A percentile compares a stretch with the other conserved stretches of the same genome.
Conservation (phyloP, 352 stramenopile species). For the Pythium periplocum region DNA sequence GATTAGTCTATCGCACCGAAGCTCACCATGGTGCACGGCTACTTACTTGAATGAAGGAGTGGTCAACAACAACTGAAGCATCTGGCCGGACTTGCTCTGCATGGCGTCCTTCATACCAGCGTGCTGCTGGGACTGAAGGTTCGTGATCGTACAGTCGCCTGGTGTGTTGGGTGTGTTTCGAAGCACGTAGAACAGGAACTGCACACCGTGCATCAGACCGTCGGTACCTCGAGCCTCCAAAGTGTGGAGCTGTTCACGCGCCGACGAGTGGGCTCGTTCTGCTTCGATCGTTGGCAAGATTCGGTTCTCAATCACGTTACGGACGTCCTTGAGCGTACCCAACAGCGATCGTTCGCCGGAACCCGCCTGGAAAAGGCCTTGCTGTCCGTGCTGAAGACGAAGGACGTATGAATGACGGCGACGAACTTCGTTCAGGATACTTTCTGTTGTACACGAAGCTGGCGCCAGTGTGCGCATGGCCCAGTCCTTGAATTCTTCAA, state of each 20-base stretch:
- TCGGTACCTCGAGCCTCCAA: conserved; percentile 73
- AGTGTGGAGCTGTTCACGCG: conserved; percentile 73
- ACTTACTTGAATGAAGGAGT: conserved; percentile 79
- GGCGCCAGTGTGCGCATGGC: conserved; percentile 72
- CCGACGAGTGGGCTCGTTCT: conserved; percentile 74
- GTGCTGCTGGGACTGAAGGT: conserved; percentile 76
- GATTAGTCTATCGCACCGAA: conserved; percentile 2
- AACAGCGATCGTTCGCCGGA: conserved; percentile 70
- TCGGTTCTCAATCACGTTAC: conserved; percentile 71
- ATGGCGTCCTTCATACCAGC: conserved; percentile 83
- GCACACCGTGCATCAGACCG: conserved; percentile 80
- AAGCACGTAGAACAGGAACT: conserved; percentile 86
- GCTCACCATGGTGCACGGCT: not conserved
- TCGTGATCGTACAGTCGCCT: conserved; percentile 79
- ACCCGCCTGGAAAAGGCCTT: conserved; percentile 76
- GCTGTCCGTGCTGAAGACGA: conserved; percentile 71
- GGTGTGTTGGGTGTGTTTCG: conserved; percentile 81
- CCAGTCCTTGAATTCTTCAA: conserved; percentile 86
- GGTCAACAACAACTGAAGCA: conserved; percentile 76
- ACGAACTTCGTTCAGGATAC: conserved; percentile 69
- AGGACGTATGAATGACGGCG: conserved; percentile 73
- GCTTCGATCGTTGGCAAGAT: conserved; percentile 79
- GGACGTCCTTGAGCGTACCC: conserved; percentile 77
- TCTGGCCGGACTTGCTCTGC: conserved; percentile 78
- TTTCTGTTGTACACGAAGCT: conserved; percentile 72